Evolutionary conservation across 225 moss, liverwort and hornwort genomes (phyloP), one percentile per base, ranked within the genome.

Genomic region (Sphagnum tenellum): DNA sequence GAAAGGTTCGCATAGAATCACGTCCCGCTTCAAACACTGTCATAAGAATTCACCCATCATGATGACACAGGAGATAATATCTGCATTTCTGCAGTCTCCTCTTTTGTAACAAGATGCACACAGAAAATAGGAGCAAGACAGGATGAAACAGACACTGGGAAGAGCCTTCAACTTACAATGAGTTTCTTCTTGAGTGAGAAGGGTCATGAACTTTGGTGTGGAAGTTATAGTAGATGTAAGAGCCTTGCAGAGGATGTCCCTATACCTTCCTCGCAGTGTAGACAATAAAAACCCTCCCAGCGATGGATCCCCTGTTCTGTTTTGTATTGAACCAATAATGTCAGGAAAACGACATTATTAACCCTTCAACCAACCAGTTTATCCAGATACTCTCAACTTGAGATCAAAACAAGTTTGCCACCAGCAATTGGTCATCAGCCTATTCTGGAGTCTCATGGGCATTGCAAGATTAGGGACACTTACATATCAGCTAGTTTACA

Each of bases 161-260:
- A 29, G 29, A 29, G 29, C 68, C 59, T 5, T 57, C 7, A 8
- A 64, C 92, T 85, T 79, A 92, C 95, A 70, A 53, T 75, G 78
- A 13, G 67, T 59, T 81, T 96, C 96, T 76, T 89, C 88, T 71
- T 77, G 80, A 44, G 93, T 92, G 9, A 98, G 83, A 63, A 85
- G 81, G 46, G 76, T 62, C 62, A 84, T 56, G 66, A 83, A 89
- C 60, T 93, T 90, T 3, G 86, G 84, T 44, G 86, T 65, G 49
- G 79, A 81, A 12, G 79, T 72, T 11, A 87, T 61, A 50, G 90
- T 81, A 14, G 75, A 67, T 12, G 85, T 82, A 71, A 87, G 93
- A 51, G 96, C 77, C 73, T 89, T 90, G 86, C 90, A 93, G 48
- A 98, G 71, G 74, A 98, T 81, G 44, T 98, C 96, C 73, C 82